Evolutionary conservation across 352 stramenopile genomes (phyloP), one percentile per base, ranked within the genome.

Genomic region (Pythium monospermum): DNA sequence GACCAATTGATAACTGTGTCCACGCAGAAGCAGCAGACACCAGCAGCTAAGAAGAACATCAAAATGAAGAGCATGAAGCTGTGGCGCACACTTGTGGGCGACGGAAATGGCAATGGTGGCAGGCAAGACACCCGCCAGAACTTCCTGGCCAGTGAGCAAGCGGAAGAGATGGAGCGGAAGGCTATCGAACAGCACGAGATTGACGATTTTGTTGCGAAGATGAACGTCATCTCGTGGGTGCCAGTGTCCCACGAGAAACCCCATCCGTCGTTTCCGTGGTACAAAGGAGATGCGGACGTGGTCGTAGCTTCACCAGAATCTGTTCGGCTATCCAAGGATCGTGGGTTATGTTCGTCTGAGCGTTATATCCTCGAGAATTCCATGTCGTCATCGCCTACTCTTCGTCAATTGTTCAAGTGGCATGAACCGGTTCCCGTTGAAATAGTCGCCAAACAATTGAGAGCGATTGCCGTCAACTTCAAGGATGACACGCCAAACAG

Each of bases 301-400:
- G 42, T 85, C 25, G 75, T 86, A 12, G 72, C 76, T 5, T 70
- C 71, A 12, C 70, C 78, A 8, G 39, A 46, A n/a, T 19, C 19
- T 11, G 27, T 50, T 26, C 46, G 54, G 3, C 27, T 54, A 10
- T 30, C 59, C 10, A 80, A 81, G 35, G 45, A 71, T 37, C 54
- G 72, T 18, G 81, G 60, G 58, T 55, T 90, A 19, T 90, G 79
- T 50, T 90, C 79, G 10, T 76, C 76, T 25, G 59, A 81, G 42
- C 82, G 69, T 31, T 66, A 86, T 42, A 83, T 90, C 42, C 69
- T 87, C 16, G 72, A 72, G 30, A 60, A 61, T 19, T 36, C 57
- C 13, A 54, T 77, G 6, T 66, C 73, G 8, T 65, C 73, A 51
- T 86, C 74, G 27, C 50, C 70, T 11, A 50, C 54, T 42, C 54